These are phyloP conservation scores for Torulaspora globosa DNA, from an alignment of 1,139 yeast genomes.

Conservation along the genomic window DNA sequence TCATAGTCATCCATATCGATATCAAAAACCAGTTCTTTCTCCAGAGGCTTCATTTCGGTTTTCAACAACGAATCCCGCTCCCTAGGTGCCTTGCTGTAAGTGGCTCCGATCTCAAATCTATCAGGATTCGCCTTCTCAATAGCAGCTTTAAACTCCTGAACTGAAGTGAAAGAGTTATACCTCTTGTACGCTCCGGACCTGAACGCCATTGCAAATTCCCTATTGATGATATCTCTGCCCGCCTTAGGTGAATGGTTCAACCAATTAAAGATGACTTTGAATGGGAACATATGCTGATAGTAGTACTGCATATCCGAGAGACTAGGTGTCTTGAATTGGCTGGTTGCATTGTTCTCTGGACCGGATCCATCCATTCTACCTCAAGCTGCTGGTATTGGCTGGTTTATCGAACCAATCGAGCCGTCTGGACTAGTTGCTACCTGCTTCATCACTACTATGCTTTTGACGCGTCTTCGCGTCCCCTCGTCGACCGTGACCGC, in stretches of 20 bases:
- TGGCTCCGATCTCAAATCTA: conserved; percentile 94
- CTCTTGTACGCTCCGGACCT: conserved; percentile 84
- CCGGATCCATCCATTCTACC: conserved; percentile 1
- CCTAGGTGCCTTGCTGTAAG: conserved; percentile 79
- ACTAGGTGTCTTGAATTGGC: conserved; percentile 41
- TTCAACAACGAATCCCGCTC: conserved; percentile 79
- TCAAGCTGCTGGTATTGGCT: no score
- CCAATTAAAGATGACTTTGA: conserved; percentile 78
- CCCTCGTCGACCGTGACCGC: not conserved
- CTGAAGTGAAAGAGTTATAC: conserved; percentile 67
- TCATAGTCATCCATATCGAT: conserved; percentile 98
- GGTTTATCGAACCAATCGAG: no score
- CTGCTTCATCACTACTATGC: not conserved
- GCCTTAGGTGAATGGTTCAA: conserved; percentile 78
- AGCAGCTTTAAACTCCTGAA: conserved; percentile 70
- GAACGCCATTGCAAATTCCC: conserved; percentile 92
- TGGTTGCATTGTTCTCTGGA: not conserved
- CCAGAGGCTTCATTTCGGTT: conserved; percentile 70
- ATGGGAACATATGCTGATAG: conserved; percentile 69
- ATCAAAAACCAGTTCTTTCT: conserved; percentile 90
- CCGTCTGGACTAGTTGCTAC: not conserved
- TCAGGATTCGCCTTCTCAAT: conserved; percentile 75
- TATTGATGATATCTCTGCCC: conserved; percentile 66
- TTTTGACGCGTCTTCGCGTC: conserved; percentile 8
- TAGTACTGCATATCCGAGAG: conserved; percentile 69